phyloP scores from a whole-genome alignment of 352 stramenopile genomes.

The Phytophthora citricola region DNA sequence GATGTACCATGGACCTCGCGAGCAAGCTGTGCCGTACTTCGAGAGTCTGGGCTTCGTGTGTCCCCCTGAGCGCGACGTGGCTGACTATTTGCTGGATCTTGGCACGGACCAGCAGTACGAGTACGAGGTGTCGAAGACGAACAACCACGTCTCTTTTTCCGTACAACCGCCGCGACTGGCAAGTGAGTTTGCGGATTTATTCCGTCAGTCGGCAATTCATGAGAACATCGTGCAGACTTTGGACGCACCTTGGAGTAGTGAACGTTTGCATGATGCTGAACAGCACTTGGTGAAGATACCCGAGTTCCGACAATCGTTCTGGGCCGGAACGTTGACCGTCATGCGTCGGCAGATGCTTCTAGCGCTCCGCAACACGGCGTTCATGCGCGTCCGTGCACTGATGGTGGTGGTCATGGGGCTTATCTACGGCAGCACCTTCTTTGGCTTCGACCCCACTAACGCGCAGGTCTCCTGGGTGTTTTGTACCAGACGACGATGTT shows the following conservation, averaged over 20 bases:
- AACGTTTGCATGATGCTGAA: conserved; percentile 14
- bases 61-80: conserved; percentile 23
- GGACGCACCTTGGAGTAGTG: conserved; percentile 21
- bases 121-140: conserved; percentile 20
- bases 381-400: conserved; percentile 27
- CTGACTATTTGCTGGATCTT: conserved; percentile 34
- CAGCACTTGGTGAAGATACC: conserved; percentile 61
- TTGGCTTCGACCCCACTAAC: conserved; percentile 27
- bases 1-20: conserved; percentile 50
- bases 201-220: conserved; percentile 35
- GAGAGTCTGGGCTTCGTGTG: conserved; percentile 54
- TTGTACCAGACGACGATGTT: conserved; percentile 78
- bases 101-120: conserved; percentile 36
- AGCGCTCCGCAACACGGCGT: conserved; percentile 34
- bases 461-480: conserved; percentile 50
- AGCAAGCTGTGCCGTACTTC: conserved; percentile 46
- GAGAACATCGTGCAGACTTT: conserved; percentile 67
- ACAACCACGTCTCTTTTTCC: background rate
- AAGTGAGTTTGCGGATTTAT: conserved; percentile 18
- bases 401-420: conserved; percentile 38
- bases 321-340: conserved; percentile 44
- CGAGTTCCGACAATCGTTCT: conserved; percentile 51
- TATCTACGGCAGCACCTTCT: conserved; percentile 42
- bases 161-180: conserved; percentile 9
- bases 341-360: conserved; percentile 43